Percentiles rank a stretch among this genome's conserved stretches.
Conservation (phyloP, 2,329 filamentous ascomycete genomes). For the Hymenotorrendiella dingleyae region DNA sequence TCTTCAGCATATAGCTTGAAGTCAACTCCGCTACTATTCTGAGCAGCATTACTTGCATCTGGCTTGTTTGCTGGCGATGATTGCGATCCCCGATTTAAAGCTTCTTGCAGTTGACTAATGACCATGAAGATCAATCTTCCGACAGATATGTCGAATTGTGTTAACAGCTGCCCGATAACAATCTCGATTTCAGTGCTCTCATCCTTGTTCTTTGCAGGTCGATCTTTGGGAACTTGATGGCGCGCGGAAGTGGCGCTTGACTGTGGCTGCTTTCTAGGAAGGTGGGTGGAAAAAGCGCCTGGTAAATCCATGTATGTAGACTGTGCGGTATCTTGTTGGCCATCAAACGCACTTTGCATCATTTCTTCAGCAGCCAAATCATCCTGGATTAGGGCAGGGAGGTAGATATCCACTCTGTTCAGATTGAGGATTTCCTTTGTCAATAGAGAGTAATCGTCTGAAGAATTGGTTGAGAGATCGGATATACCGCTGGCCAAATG, state of each 20-base stretch:
- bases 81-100: constrained; percentile 15
- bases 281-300: constrained; percentile 53
- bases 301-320: constrained; percentile 47
- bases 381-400: constrained; percentile 18
- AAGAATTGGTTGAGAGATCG: constrained; percentile 23
- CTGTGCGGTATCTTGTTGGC: constrained; percentile 17
- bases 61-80: constrained; percentile 2
- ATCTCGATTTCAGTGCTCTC: constrained; percentile 24
- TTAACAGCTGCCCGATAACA: constrained; percentile 21
- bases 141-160: constrained; percentile 31
- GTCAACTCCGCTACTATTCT: constrained; percentile 6
- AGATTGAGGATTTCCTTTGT: constrained; percentile 32
- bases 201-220: not conserved
- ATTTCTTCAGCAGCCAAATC: constrained; percentile 8
- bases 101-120: constrained; percentile 21
- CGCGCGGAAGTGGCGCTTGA: not conserved
- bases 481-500: constrained; percentile 22
- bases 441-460: constrained; percentile 24
- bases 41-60: not conserved
- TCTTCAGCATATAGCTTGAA: constrained; percentile 22
- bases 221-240: constrained; percentile 6
- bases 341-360: constrained; percentile 17
- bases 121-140: constrained; percentile 29
- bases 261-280: constrained; percentile 14
- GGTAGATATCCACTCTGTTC: constrained; percentile 32